These are phyloP conservation scores for Serendipita vermifera DNA, from an alignment of 768 basidiomycete species.

Conservation along the genomic window DNA sequence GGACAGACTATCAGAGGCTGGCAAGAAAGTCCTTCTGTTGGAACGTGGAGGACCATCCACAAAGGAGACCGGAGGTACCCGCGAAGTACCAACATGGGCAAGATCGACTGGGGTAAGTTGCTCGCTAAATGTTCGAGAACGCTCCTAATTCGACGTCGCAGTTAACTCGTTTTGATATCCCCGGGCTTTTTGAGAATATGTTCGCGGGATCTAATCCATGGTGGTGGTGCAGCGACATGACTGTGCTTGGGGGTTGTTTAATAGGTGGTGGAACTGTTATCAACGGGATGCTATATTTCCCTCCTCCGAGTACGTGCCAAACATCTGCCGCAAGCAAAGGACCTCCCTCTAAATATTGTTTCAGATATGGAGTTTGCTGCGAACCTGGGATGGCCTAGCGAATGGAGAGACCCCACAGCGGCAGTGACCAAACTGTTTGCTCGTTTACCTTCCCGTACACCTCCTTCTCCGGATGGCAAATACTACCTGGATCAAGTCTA, in stretches of 20 bases:
- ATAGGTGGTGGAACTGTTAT: slow-evolving; percentile 52
- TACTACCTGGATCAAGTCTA: slow-evolving; percentile 43
- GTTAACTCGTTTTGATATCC: slow-evolving; percentile 54
- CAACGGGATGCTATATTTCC: too few relatives aligned
- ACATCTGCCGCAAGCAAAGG: too few relatives aligned
- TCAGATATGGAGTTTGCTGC: slow-evolving; percentile 38
- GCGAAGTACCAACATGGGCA: slow-evolving; percentile 28
- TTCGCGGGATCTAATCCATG: slow-evolving; percentile 43
- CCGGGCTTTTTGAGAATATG: slow-evolving; percentile 52
- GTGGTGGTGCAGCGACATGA: slow-evolving; percentile 58
- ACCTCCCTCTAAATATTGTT: too few relatives aligned
- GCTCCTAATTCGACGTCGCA: too few relatives aligned
- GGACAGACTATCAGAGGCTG: slow-evolving; percentile 44
- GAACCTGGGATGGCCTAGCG: slow-evolving; percentile 39
- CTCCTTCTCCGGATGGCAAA: slow-evolving; percentile 45
- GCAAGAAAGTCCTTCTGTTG: slow-evolving; percentile 48
- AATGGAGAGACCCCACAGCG: slow-evolving; percentile 39
- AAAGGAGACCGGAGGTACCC: slow-evolving; percentile 44
- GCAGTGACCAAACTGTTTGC: slow-evolving; percentile 37
- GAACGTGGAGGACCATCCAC: slow-evolving; percentile 54
- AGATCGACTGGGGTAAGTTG: slow-evolving; percentile 13
- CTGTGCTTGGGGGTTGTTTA: slow-evolving; percentile 48
- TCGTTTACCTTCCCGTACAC: slow-evolving; percentile 44
- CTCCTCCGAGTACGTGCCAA: too few relatives aligned
- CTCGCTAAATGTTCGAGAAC: too few relatives aligned